Percentiles rank a stretch among this genome's conserved stretches.
Evolutionary conservation across 305 asterid genomes (phyloP).

Genomic region (Fraxinus angustifolia): DNA sequence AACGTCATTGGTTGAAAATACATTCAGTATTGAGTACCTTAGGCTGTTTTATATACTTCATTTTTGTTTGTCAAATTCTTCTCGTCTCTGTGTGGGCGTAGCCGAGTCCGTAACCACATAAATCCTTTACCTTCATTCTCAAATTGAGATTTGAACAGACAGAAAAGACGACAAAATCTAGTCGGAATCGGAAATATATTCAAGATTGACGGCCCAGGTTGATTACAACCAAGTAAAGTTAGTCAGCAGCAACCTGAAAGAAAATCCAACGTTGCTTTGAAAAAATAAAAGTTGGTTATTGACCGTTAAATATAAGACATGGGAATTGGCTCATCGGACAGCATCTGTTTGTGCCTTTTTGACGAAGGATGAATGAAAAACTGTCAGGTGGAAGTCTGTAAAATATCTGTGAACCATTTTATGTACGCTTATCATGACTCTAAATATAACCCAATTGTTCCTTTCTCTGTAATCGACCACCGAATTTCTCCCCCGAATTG

Average conservation of each 20-base stretch:
- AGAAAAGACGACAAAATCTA: constrained; percentile 12
- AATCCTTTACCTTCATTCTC: not conserved
- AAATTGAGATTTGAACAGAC: not conserved
- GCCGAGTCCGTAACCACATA: not conserved
- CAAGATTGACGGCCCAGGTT: constrained; percentile 25
- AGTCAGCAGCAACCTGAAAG: not conserved
- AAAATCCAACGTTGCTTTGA: not conserved
- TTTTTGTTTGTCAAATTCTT: not conserved
- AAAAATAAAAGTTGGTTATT: constrained; percentile 22
- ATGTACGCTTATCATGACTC: no score
- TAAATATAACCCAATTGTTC: not conserved
- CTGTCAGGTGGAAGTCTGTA: no score
- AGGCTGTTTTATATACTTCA: not conserved
- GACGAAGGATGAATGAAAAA: no score
- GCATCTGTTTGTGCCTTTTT: no score
- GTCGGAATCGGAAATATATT: not conserved
- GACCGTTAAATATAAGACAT: constrained; percentile 16
- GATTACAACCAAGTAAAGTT: not conserved
- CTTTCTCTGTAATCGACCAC: not conserved
- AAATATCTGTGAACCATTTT: no score
- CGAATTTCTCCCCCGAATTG: not conserved
- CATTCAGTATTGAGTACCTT: no score
- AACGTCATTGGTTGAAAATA: no score
- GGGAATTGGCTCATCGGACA: no score
- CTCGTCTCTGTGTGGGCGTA: not conserved